phyloP scores from a whole-genome alignment of 73 alveolate species.

The Tetrahymena borealis region DNA sequence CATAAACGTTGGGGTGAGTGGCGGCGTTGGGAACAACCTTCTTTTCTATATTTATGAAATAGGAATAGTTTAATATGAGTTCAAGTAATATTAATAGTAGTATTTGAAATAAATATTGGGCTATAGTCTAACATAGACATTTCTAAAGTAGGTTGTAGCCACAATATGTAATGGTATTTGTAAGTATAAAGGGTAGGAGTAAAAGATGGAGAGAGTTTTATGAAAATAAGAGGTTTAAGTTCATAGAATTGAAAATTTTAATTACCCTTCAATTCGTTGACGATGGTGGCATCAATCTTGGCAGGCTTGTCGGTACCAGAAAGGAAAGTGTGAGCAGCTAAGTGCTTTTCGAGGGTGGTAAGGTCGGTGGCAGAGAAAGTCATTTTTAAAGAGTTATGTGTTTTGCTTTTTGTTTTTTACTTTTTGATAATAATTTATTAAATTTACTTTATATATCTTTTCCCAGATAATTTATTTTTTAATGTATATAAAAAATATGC shows the following conservation, averaged over 20 bases:
- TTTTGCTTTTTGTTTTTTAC: neutral
- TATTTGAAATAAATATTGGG: neutral
- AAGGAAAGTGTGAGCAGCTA: neutral
- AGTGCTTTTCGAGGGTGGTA: neutral
- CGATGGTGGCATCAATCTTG: neutral
- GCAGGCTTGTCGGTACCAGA: neutral
- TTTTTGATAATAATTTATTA: neutral
- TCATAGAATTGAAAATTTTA: neutral
- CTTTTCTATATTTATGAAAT: neutral
- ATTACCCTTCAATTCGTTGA: neutral
- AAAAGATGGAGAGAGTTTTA: neutral
- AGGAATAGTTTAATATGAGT: neutral
- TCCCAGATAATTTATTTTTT: neutral
- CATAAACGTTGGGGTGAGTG: neutral
- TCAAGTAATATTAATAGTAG: neutral
- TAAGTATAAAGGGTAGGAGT: neutral
- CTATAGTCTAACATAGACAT: too few relatives aligned
- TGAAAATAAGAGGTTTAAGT: neutral
- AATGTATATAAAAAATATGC: neutral
- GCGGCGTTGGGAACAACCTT: neutral
- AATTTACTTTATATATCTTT: neutral
- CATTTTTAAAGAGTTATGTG: neutral
- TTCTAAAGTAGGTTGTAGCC: too few relatives aligned
- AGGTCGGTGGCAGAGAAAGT: slow-evolving; percentile 3
- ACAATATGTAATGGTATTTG: too few relatives aligned